These are phyloP conservation scores for Holtermannia corniformis DNA, from an alignment of 768 basidiomycete species.

Conservation along the genomic window DNA sequence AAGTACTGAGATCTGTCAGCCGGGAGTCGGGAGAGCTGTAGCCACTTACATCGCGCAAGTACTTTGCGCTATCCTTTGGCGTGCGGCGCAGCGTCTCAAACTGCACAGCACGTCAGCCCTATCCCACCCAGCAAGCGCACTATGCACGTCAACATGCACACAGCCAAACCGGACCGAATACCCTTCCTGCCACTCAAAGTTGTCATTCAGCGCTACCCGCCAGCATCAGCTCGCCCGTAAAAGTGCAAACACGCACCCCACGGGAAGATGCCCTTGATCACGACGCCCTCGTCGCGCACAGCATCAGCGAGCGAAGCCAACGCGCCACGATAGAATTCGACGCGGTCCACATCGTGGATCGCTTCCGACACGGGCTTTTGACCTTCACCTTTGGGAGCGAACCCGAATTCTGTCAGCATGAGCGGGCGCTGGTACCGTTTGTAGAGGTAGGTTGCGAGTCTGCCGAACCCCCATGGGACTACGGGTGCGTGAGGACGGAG, in stretches of 20 bases:
- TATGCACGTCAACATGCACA: slow-evolving; percentile 25
- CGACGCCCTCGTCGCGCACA: slow-evolving; percentile 28
- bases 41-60: slow-evolving; percentile 16
- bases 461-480: slow-evolving; percentile 35
- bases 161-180: slow-evolving; percentile 14
- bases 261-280: slow-evolving; percentile 15
- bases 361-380: slow-evolving; percentile 16
- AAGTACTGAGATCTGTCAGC: too few species aligned
- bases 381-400: slow-evolving; percentile 22
- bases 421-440: slow-evolving; percentile 33
- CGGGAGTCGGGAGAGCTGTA: not conserved
- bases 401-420: slow-evolving; percentile 35
- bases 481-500: too few species aligned
- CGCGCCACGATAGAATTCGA: slow-evolving; percentile 27
- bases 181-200: not conserved
- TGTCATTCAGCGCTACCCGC: not conserved
- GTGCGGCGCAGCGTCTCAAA: slow-evolving; percentile 29
- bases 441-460: slow-evolving; percentile 28
- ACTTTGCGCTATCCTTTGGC: slow-evolving; percentile 29
- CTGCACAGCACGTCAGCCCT: too few species aligned
- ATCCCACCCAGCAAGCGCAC: too few species aligned
- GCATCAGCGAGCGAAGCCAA: slow-evolving; percentile 19
- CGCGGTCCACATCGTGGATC: slow-evolving; percentile 27
- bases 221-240: not conserved
- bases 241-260: slow-evolving; percentile 2